A percentile compares a stretch with the other conserved stretches of the same genome.
phyloP scores from a whole-genome alignment of 2,329 filamentous ascomycete genomes.

The Xylaria sp. region DNA sequence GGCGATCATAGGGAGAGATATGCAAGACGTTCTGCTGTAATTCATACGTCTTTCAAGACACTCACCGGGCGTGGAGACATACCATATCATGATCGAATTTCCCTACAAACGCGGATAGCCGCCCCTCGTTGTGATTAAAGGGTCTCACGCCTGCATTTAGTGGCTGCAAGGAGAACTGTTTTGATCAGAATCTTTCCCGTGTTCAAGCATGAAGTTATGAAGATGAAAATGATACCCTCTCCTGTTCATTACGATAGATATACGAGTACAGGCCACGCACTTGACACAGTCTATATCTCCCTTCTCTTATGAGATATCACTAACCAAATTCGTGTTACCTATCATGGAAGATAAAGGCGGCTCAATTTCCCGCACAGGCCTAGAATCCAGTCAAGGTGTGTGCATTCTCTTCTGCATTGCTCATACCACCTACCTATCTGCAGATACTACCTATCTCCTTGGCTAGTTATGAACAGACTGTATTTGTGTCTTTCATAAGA shows the following conservation, averaged over 20 bases:
- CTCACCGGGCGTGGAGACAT: too few species aligned
- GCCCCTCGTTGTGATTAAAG: too few species aligned
- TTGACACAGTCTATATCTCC: not conserved
- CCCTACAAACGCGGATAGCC: too few species aligned
- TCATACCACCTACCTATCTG: not conserved
- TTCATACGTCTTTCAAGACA: too few species aligned
- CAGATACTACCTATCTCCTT: not conserved
- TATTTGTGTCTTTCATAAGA: not conserved
- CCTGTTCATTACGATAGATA: not conserved
- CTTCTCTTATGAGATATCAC: not conserved
- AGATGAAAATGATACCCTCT: too few species aligned
- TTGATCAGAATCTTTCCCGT: too few species aligned
- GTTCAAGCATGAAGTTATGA: too few species aligned
- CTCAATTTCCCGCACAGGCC: constrained; percentile 13
- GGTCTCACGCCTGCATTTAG: too few species aligned
- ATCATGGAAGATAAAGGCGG: constrained; percentile 14
- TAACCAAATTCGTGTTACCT: not conserved
- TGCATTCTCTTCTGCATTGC: not conserved
- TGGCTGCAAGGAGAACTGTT: too few species aligned
- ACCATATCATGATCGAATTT: too few species aligned
- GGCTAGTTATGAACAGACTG: not conserved
- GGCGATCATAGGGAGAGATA: too few species aligned
- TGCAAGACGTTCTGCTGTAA: too few species aligned
- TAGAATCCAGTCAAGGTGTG: not conserved
- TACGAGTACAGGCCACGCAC: not conserved